phyloP scores from a whole-genome alignment of 495 filamentous ascomycete genomes.

The Penicillium lividum region DNA sequence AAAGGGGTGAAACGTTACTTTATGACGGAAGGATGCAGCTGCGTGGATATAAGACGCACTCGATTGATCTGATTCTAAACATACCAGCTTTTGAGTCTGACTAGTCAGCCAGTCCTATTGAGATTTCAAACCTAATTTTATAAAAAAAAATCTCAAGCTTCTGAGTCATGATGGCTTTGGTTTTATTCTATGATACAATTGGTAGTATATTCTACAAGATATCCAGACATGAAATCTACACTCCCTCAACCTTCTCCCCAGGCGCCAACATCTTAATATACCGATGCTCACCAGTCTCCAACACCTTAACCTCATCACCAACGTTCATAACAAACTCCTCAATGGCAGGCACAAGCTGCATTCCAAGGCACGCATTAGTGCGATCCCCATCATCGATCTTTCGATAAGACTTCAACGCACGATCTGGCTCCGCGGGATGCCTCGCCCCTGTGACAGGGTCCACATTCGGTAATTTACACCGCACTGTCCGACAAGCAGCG shows the following conservation, averaged over 20 bases:
- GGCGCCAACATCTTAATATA: slow-evolving; percentile 57
- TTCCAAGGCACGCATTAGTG: slow-evolving; percentile 73
- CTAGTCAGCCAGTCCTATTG: too few relatives aligned
- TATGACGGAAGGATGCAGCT: neutral
- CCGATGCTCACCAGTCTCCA: slow-evolving; percentile 62
- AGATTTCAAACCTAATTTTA: too few relatives aligned
- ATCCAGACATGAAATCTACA: slow-evolving; percentile 14
- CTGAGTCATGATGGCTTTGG: too few relatives aligned
- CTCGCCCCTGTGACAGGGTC: slow-evolving; percentile 70
- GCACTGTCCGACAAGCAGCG: slow-evolving; percentile 71
- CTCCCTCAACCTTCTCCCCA: slow-evolving; percentile 41
- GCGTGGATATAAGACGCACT: neutral
- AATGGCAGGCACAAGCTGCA: slow-evolving; percentile 48
- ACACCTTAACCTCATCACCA: slow-evolving; percentile 60
- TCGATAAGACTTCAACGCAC: slow-evolving; percentile 66
- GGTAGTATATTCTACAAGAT: neutral
- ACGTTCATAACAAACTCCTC: slow-evolving; percentile 51
- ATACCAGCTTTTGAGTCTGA: too few relatives aligned
- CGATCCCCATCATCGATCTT: slow-evolving; percentile 73
- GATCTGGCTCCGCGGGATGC: slow-evolving; percentile 72
- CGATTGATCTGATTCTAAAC: neutral
- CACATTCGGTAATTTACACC: slow-evolving; percentile 84
- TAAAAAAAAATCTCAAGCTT: too few relatives aligned
- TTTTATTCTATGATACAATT: neutral
- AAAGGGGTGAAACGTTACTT: neutral